Conservation (phyloP, 352 stramenopile genomes). For the Phytopythium sindhum region DNA sequence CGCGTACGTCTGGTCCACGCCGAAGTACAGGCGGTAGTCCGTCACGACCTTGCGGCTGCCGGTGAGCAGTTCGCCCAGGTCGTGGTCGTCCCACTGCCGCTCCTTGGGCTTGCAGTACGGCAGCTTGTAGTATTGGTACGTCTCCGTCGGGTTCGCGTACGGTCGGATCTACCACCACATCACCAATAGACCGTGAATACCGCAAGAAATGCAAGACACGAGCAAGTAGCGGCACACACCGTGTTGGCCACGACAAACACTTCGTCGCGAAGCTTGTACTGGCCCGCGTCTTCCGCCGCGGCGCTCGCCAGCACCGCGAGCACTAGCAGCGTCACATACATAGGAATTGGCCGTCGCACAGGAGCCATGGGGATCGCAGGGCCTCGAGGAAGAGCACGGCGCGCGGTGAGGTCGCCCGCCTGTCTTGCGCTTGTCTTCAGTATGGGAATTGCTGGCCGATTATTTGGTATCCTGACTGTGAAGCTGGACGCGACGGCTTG, state of each 20-base stretch:
- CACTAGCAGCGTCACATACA: background rate
- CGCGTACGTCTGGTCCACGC: slow-evolving; percentile 79
- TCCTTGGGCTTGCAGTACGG: slow-evolving; percentile 92
- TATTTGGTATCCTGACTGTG: background rate
- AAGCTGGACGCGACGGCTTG: background rate
- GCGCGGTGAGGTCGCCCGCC: background rate
- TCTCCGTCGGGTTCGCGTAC: slow-evolving; percentile 98
- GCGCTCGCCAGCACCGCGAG: background rate
- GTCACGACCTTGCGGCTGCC: slow-evolving; percentile 93
- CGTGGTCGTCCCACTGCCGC: slow-evolving; percentile 85
- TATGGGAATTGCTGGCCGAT: background rate
- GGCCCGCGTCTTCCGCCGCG: slow-evolving; percentile 17
- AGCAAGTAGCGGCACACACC: slow-evolving; percentile 19
- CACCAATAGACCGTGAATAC: background rate
- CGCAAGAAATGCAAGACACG: too few relatives aligned
- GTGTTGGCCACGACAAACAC: slow-evolving; percentile 73
- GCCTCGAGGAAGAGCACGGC: background rate
- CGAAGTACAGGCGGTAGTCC: slow-evolving; percentile 81
- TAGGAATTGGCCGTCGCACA: background rate
- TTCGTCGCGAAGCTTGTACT: slow-evolving; percentile 59
- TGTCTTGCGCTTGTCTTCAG: background rate
- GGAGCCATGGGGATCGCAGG: background rate
- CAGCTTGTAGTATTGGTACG: slow-evolving; percentile 98
- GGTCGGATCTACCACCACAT: slow-evolving; percentile 63
- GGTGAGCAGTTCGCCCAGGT: slow-evolving; percentile 93